A percentile compares a stretch with the other conserved stretches of the same genome.
Conservation (phyloP, 2,329 filamentous ascomycete species). For the Pseudocercospora eumusae region DNA sequence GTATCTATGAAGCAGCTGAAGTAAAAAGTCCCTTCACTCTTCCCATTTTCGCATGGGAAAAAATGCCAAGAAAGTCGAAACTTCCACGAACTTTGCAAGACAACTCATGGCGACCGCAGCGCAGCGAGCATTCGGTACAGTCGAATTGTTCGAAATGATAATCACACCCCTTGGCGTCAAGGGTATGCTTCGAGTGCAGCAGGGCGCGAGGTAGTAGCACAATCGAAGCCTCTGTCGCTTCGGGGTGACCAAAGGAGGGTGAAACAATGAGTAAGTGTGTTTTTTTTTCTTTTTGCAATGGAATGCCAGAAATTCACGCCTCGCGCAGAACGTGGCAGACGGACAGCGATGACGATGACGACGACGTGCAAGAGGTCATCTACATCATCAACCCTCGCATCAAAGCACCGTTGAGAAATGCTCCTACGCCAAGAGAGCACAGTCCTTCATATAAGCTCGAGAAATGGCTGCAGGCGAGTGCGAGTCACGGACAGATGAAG, state of each 20-base stretch:
- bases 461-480: not conserved
- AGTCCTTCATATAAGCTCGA: not conserved
- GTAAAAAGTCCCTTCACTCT: too few relatives aligned
- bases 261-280: not conserved
- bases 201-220: not conserved
- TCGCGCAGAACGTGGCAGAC: not conserved
- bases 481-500: not conserved
- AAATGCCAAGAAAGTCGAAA: not conserved
- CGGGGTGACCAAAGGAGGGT: not conserved
- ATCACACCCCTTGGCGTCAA: slow-evolving; percentile 17
- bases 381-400: not conserved
- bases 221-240: not conserved
- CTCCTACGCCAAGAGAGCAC: not conserved
- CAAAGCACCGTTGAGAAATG: not conserved
- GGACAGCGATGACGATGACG: not conserved
- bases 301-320: too few relatives aligned
- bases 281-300: not conserved
- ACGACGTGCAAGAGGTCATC: not conserved
- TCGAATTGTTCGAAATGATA: slow-evolving; percentile 21
- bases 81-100: not conserved
- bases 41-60: not conserved
- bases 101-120: not conserved
- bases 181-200: slow-evolving; percentile 15
- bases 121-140: slow-evolving; percentile 11
- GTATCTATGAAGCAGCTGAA: too few relatives aligned